These are phyloP conservation scores for Aspergillus funiculosus DNA, from an alignment of 495 filamentous ascomycete species.

Conservation along the genomic window DNA sequence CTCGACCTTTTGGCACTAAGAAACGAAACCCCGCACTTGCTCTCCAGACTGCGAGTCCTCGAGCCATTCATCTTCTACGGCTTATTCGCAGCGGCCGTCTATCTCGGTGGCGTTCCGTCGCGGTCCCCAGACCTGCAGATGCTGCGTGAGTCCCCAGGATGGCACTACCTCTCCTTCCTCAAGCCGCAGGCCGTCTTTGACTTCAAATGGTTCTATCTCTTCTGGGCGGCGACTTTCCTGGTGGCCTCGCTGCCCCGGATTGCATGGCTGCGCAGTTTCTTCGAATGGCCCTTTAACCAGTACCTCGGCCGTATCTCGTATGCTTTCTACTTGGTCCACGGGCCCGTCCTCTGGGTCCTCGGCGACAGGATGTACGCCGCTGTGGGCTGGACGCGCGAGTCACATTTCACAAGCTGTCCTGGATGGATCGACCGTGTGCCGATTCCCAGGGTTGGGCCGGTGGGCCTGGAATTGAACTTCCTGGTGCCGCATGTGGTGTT, in stretches of 20 bases:
- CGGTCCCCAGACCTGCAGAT: constrained; percentile 12
- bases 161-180: constrained; percentile 21
- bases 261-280: constrained; percentile 29
- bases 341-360: constrained; percentile 40
- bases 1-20: constrained; percentile 31
- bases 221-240: constrained; percentile 37
- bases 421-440: constrained; percentile 43
- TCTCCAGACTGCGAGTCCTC: constrained; percentile 30
- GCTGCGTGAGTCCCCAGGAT: constrained; percentile 22
- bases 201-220: constrained; percentile 26
- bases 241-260: constrained; percentile 29
- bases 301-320: constrained; percentile 51
- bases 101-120: constrained; percentile 25
- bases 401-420: constrained; percentile 30
- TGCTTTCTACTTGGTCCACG: constrained; percentile 51
- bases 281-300: constrained; percentile 37
- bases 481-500: constrained; percentile 49
- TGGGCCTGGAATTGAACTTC: constrained; percentile 51
- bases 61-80: constrained; percentile 41
- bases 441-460: constrained; percentile 43
- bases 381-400: constrained; percentile 41
- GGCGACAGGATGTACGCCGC: constrained; percentile 47
- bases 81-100: constrained; percentile 36
- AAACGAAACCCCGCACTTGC: constrained; percentile 24
- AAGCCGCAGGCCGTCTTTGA: constrained; percentile 28